These are phyloP conservation scores for Biscutella laevigata DNA, from an alignment of 441 rosid species.

Conservation along the genomic window DNA sequence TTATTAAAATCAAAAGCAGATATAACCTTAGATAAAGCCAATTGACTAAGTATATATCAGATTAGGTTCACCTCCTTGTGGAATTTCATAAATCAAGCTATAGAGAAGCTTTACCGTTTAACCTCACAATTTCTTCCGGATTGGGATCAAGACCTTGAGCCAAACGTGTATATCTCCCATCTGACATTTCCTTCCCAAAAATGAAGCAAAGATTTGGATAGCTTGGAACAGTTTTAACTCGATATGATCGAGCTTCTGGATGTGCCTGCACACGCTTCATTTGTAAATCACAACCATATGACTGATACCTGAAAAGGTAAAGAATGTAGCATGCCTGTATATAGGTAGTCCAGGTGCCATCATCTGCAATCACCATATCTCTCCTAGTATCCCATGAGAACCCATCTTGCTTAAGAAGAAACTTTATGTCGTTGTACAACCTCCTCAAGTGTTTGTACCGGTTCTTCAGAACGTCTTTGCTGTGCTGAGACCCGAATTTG, in stretches of 20 bases:
- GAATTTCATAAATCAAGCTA: background rate
- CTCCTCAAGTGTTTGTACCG: constrained; percentile 79
- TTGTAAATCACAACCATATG: constrained; percentile 21
- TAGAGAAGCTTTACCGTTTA: constrained; percentile 43
- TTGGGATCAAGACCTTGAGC: constrained; percentile 40
- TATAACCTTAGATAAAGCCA: background rate
- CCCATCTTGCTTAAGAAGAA: constrained; percentile 56
- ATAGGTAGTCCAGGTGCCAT: constrained; percentile 60
- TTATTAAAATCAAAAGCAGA: background rate
- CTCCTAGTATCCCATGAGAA: constrained; percentile 74
- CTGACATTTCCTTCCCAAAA: constrained; percentile 54
- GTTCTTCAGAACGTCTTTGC: constrained; percentile 76
- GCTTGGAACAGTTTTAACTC: constrained; percentile 77
- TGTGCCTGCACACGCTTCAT: constrained; percentile 44
- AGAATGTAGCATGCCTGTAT: constrained; percentile 40
- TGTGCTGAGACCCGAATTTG: constrained; percentile 51
- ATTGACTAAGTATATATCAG: background rate
- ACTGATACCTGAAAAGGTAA: background rate
- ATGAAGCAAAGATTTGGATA: constrained; percentile 63
- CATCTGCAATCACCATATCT: constrained; percentile 80
- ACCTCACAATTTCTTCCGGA: constrained; percentile 29
- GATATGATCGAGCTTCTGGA: constrained; percentile 79
- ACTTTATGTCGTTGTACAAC: constrained; percentile 58
- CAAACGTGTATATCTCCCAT: constrained; percentile 65
- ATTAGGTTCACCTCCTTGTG: background rate